Base-by-base conservation (phyloP, 306 rosid genomes). In the Trichosanthes cucumerina region DNA sequence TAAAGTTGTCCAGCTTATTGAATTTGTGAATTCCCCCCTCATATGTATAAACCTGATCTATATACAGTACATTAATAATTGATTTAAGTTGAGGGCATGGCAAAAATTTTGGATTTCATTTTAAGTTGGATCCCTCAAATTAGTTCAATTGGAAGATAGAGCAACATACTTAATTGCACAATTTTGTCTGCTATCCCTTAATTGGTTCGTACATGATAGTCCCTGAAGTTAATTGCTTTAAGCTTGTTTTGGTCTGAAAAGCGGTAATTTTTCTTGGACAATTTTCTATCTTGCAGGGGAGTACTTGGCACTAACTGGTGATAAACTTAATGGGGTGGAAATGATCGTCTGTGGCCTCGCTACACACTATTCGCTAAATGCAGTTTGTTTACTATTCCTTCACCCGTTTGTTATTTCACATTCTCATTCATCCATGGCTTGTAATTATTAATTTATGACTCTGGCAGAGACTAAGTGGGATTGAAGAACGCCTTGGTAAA, bases 261-360 rank as follows among this genome's bases (percentile, higher is more conserved):
- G 44, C 71, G 21, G 64, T 60, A 57, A 75, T 15, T 24, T 69
- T 39, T 26, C 33, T 38, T 24, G 23, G 38, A 58, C 62, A 15
- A 69, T 41, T 56, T 72, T 80, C 75, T 63, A 70, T 69, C 79
- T 44, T 50, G 75, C 92, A 95, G 98, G 99, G 86, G 99, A 95
- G 73, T 95, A 91, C 86, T 85, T 95, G 54, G 96, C 99, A 79
- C 97, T 95, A 80, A 92, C 99, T 26, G 97, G 97, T 74, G 97
- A 95, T 88, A 92, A 91, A 87, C 96, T 95, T 73, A 87, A 91
- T 86, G 99, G 99, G 60, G 98, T 88, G 44, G 98, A 92, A 87
- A 95, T 95, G 99, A 83, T 95, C 83, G 92, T 92, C n/a, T 88
- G 96, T 83, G 87, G 89, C 88, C 98, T 92, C 79, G 99, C 98